phyloP scores from a whole-genome alignment of 306 rosid species.

The Argentina anserina region DNA sequence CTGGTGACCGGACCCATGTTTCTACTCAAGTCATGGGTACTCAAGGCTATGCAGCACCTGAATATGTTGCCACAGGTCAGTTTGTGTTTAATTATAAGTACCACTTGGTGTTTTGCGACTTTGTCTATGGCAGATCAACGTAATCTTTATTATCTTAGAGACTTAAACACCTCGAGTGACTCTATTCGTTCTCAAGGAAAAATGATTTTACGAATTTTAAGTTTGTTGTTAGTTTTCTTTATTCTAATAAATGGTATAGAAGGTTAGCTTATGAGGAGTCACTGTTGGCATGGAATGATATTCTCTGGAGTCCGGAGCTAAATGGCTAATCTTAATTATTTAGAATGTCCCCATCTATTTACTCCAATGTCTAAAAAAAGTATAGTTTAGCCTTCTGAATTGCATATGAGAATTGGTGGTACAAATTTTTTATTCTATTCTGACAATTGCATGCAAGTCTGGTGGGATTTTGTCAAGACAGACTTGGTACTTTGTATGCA shows the following conservation, averaged over 20 bases:
- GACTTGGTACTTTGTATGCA: not conserved
- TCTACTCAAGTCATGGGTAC: slow-evolving; percentile 97
- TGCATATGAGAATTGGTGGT: not conserved
- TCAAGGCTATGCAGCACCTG: slow-evolving; percentile 96
- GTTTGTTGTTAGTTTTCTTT: not conserved
- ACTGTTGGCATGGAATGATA: not conserved
- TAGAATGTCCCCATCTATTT: not conserved
- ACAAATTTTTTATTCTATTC: not conserved
- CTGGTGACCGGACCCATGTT: slow-evolving; percentile 93
- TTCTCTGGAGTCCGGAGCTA: not conserved
- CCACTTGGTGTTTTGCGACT: slow-evolving; percentile 18
- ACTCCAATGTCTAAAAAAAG: not conserved
- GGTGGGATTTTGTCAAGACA: not conserved
- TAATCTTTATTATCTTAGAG: too few species aligned
- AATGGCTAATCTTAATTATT: not conserved
- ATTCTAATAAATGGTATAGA: not conserved
- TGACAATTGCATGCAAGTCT: not conserved
- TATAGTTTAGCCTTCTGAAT: not conserved
- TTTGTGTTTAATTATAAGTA: slow-evolving; percentile 14
- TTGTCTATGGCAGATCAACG: too few species aligned
- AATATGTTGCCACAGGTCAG: slow-evolving; percentile 92
- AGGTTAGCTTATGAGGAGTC: not conserved
- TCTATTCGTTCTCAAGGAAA: not conserved
- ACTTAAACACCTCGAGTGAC: not conserved
- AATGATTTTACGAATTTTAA: too few species aligned